Base-by-base conservation (phyloP, 805 yeast genomes). In the Saturnispora saitoi region DNA sequence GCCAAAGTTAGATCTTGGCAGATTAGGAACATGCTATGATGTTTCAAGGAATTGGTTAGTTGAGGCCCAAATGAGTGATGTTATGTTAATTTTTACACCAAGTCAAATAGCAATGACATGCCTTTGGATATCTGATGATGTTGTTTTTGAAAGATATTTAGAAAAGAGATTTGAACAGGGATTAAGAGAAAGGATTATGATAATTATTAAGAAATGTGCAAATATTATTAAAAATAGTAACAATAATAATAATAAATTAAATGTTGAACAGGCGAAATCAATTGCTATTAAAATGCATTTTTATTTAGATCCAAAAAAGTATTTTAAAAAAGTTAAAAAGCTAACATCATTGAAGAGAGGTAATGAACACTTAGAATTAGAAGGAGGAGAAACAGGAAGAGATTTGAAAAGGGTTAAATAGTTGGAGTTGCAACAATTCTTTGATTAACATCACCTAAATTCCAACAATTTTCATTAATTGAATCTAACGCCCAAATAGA, bases 31-130 rank as follows among this genome's bases (percentile, higher is more conserved):
- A 69, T 39, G 87, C 95, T 10, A 78, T 83, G 56, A 73, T 70
- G 28, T 66, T 80, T 63, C 72, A 86, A 4, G 77, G 80, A 41
- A 86, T 81, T 24, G 75, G 86, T n/a, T 69, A 87, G 37, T 68
- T 83, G 32, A 46, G 17, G 22, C 40, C 10, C 40, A 29, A 19
- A 46, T 38, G 24, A 80, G 91, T 17, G 96, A 93, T 61, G 90
- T 78, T 3, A 70, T 75, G 8, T 91, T 87, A 57, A 69, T 80
- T 32, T 91, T 69, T 66, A 82, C 98, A 0, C 99, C 99, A 0
- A 96, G 98, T 1, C 99, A 93, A 60, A 86, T 93, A 29, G 96
- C 98, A 1, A 69, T 93, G 46, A 93, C 96, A 0, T 87, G 93
- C 14, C 71, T 90, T 60, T 78, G 83, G 67, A 72, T 75, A 47